Evolutionary conservation across 192 early-diverging fungal species (phyloP).

Genomic region (Pilobolus umbonatus): DNA sequence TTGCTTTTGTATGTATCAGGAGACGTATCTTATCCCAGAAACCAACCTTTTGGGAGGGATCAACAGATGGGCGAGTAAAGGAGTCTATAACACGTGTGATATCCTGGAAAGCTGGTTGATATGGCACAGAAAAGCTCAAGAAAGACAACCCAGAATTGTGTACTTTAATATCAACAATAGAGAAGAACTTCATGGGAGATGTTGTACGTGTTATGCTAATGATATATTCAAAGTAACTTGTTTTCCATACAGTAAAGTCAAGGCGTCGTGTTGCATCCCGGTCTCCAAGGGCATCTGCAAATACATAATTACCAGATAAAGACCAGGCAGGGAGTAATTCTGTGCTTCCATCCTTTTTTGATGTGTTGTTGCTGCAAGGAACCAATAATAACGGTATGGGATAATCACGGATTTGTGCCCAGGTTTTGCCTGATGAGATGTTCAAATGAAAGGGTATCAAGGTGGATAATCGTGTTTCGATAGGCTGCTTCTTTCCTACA

Average conservation of each 20-base stretch:
- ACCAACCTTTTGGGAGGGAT: slow-evolving; percentile 36
- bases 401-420: slow-evolving; percentile 38
- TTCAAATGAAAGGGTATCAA: slow-evolving; percentile 39
- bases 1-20: slow-evolving; percentile 36
- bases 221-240: slow-evolving; percentile 9
- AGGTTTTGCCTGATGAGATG: slow-evolving; percentile 29
- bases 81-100: slow-evolving; percentile 29
- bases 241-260: neutral
- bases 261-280: slow-evolving; percentile 24
- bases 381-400: slow-evolving; percentile 38
- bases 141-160: slow-evolving; percentile 12
- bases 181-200: slow-evolving; percentile 41
- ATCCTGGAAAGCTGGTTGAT: slow-evolving; percentile 40
- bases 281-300: slow-evolving; percentile 37
- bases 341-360: no score
- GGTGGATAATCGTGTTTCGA: slow-evolving; percentile 34
- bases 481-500: slow-evolving; percentile 35
- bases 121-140: slow-evolving; percentile 33
- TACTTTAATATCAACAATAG: slow-evolving; percentile 34
- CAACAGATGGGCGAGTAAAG: slow-evolving; percentile 37
- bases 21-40: slow-evolving; percentile 45
- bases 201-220: slow-evolving; percentile 26
- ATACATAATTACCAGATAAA: slow-evolving; percentile 36
- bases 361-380: slow-evolving; percentile 9
- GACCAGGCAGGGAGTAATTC: slow-evolving; percentile 20